phyloP scores from a whole-genome alignment of 2,329 filamentous ascomycete genomes.

The Cytospora paraplurivora region DNA sequence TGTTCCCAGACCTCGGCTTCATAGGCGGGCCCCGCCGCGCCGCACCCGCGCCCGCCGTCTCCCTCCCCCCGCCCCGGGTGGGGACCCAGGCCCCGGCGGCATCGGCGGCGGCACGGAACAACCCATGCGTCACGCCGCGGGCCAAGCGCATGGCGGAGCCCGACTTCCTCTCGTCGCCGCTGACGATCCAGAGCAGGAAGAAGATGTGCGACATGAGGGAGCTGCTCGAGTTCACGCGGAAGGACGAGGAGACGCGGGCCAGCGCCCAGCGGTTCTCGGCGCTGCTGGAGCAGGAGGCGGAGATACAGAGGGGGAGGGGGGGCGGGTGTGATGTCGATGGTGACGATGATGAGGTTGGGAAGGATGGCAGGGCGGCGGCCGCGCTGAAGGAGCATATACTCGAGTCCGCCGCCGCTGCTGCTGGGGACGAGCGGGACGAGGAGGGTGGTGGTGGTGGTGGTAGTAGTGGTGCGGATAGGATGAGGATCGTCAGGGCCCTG shows the following conservation, averaged over 20 bases:
- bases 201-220: conserved; percentile 63
- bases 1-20: conserved; percentile 54
- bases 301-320: conserved; percentile 22
- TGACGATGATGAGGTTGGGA: conserved; percentile 1
- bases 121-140: conserved; percentile 45
- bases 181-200: conserved; percentile 56
- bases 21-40: conserved; percentile 40
- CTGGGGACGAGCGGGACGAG: conserved; percentile 39
- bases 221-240: conserved; percentile 60
- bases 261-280: conserved; percentile 50
- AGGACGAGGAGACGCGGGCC: conserved; percentile 61
- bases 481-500: conserved; percentile 47
- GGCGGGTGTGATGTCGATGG: conserved; percentile 27
- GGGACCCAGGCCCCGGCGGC: too few species aligned
- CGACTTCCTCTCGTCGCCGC: conserved; percentile 45
- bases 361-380: conserved; percentile 16
- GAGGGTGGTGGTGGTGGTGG: conserved; percentile 50
- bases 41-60: conserved; percentile 29
- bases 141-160: conserved; percentile 49
- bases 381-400: conserved; percentile 36
- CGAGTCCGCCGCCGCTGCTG: conserved; percentile 32
- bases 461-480: conserved; percentile 45
- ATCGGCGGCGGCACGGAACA: conserved; percentile 44
- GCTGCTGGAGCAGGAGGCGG: conserved; percentile 36
- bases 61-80: conserved; percentile 34